Conservation (phyloP, 352 stramenopile species). For the Halophytophthora batemanensis region DNA sequence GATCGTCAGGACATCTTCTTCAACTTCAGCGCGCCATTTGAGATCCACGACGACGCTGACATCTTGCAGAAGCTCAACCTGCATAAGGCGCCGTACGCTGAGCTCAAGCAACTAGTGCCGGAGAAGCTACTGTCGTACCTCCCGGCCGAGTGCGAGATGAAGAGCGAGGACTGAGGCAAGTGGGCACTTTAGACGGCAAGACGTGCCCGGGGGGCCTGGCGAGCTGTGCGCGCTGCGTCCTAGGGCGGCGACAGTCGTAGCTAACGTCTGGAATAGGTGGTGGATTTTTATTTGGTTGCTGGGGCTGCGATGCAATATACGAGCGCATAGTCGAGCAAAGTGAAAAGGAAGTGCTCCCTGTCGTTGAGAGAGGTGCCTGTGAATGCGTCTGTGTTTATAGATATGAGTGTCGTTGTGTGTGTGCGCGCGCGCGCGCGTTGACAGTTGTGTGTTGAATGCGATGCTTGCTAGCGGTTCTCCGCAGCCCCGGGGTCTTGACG, state of each 20-base stretch:
- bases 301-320: not conserved
- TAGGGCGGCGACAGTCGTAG: not conserved
- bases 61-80: constrained; percentile 94
- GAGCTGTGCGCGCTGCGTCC: too few species aligned
- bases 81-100: constrained; percentile 67
- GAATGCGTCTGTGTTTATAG: too few species aligned
- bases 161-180: constrained; percentile 47
- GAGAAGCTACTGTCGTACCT: constrained; percentile 76
- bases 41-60: constrained; percentile 98
- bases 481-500: too few species aligned
- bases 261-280: not conserved
- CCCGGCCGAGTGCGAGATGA: constrained; percentile 74
- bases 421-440: too few species aligned
- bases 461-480: too few species aligned
- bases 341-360: not conserved
- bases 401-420: too few species aligned
- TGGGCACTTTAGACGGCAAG: constrained; percentile 28
- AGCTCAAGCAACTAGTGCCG: constrained; percentile 70
- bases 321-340: not conserved
- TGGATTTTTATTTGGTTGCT: constrained; percentile 4
- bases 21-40: constrained; percentile 95
- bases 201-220: too few species aligned
- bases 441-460: too few species aligned
- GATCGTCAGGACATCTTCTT: constrained; percentile 96
- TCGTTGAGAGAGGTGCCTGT: too few species aligned